These are phyloP conservation scores for Yamadazyma ubonensis DNA, from an alignment of 805 yeast species.

Conservation along the genomic window DNA sequence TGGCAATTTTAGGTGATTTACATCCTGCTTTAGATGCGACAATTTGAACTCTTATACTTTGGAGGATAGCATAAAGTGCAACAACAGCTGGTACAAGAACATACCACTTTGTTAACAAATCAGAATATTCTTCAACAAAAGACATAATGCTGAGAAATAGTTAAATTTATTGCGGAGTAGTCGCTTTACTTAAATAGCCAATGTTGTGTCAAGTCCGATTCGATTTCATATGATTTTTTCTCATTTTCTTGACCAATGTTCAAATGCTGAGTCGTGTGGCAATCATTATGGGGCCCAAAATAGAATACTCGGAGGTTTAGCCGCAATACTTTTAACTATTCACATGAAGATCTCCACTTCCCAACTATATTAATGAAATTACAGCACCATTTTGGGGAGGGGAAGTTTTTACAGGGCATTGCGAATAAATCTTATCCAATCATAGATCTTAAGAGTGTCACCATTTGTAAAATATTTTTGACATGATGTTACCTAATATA, in stretches of 20 bases:
- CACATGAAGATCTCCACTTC: not conserved
- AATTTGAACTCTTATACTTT: not conserved
- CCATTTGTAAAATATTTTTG: no score
- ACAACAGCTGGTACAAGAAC: constrained; percentile 6
- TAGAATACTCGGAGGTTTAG: no score
- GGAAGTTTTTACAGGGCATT: not conserved
- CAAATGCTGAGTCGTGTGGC: no score
- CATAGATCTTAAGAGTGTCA: no score
- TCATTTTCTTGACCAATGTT: not conserved
- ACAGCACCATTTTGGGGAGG: not conserved
- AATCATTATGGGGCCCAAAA: no score
- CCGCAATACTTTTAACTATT: no score
- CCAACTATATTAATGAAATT: not conserved
- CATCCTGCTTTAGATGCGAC: constrained; percentile 21
- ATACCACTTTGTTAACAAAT: constrained; percentile 9
- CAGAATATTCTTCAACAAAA: constrained; percentile 1
- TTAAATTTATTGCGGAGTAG: not conserved
- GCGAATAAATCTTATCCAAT: not conserved
- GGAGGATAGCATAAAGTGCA: not conserved
- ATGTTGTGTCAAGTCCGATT: not conserved
- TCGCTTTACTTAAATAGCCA: not conserved
- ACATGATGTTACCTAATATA: no score
- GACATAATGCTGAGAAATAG: constrained; percentile 1
- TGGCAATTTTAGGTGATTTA: constrained; percentile 14
- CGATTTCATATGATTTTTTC: constrained; percentile 1